A percentile compares a stretch with the other conserved stretches of the same genome.
Evolutionary conservation across 305 asterid genomes (phyloP).

Genomic region (Euphrasia arctica): DNA sequence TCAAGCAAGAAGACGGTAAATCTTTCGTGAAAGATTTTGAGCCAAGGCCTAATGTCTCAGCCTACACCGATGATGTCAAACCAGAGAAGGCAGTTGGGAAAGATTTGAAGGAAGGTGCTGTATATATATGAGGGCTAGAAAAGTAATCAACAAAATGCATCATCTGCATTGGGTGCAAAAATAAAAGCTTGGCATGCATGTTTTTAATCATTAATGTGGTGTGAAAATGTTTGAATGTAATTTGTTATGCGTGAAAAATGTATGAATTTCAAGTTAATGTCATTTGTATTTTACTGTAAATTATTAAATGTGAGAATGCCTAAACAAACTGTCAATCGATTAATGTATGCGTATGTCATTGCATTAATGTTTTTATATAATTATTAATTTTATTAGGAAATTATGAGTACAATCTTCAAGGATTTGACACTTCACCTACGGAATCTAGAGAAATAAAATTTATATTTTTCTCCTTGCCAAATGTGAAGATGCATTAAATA

Average conservation of each 20-base stretch:
- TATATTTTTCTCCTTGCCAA: too few relatives aligned
- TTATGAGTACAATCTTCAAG: too few relatives aligned
- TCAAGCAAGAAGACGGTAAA: background rate
- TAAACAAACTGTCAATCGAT: too few relatives aligned
- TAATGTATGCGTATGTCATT: too few relatives aligned
- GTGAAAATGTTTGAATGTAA: background rate
- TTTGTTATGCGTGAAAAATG: background rate
- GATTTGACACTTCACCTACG: too few relatives aligned
- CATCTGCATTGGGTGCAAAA: background rate
- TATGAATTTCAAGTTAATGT: background rate
- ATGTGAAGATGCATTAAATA: too few relatives aligned
- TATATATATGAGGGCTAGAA: background rate
- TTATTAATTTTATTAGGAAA: too few relatives aligned
- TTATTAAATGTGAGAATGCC: too few relatives aligned
- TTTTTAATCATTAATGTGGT: background rate
- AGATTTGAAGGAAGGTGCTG: background rate
- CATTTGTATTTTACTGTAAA: background rate
- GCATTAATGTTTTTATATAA: too few relatives aligned
- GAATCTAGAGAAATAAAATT: too few relatives aligned
- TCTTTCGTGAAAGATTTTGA: background rate
- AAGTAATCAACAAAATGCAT: background rate
- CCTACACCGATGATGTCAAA: background rate
- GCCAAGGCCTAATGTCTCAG: background rate
- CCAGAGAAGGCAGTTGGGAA: background rate
- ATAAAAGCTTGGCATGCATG: background rate